Evolutionary conservation across 2,329 filamentous ascomycete genomes (phyloP), one percentile per base, ranked within the genome.

Genomic region (Coccinonectria pachysandricola): DNA sequence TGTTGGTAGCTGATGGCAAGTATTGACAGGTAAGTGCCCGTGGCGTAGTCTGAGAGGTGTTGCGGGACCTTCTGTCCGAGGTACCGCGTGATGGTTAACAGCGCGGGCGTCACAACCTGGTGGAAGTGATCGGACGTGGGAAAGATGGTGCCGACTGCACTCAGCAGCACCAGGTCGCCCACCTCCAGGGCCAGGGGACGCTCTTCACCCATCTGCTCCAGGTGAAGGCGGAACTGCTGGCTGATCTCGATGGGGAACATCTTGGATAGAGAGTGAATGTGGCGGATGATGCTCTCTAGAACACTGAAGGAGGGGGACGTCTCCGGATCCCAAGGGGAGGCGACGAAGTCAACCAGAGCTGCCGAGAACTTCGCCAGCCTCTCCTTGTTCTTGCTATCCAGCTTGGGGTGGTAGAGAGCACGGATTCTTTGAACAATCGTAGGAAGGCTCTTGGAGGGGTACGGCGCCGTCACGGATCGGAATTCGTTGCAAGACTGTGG

Each of bases 121-220:
- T 98, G 91, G 56, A 96, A 98, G 56, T 96, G 87, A 55, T 98
- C 91, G 0, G 87, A 95, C 0, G 91, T 94, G 4, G 91, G 87
- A 47, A 93, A 98, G 27, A 92, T 81, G 3, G 75, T 76, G 20
- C 79, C 75, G 33, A 95, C 73, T 0, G 84, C 86, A 1, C 84
- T 87, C 18, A 98, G 60, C n/a, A 93, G 59, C 12, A 86, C 59
- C 12, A 98, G 58, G 45, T 98, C 87, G 11, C 84, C 83, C 42
- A 51, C 68, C 46, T 53, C 69, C 43, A 65, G 73, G 6, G 59
- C 53, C 18, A 75, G 52, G 4, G 68, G 60, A 18, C 72, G 60
- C 16, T 52, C 45, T 16, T 57, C 40, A 25, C 58, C 54, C 21
- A 76, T 64, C n/a, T 68, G 61, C 27, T 63, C 55, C 12, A 98